A percentile compares a stretch with the other conserved stretches of the same genome.
Evolutionary conservation across 1,284 basidiomycete species (phyloP).

Genomic region (Irpex sp.): DNA sequence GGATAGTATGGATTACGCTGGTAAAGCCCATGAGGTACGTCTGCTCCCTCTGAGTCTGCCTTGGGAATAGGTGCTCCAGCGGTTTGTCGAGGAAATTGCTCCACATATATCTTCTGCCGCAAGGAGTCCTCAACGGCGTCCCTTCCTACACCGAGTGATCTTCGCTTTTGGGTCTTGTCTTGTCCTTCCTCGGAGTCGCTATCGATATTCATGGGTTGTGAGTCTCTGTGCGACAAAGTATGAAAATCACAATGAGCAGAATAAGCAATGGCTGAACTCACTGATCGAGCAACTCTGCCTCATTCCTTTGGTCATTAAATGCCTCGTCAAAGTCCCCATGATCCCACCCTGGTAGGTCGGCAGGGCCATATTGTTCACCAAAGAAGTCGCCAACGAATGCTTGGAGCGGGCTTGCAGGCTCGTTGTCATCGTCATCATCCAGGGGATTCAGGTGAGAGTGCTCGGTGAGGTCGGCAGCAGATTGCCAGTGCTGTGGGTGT

Average conservation of each 20-base stretch:
- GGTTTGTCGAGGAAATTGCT: neutral
- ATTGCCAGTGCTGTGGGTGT: neutral
- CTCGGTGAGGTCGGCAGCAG: neutral
- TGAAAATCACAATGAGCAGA: neutral
- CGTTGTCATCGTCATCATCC: neutral
- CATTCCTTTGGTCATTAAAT: neutral
- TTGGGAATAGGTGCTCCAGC: neutral
- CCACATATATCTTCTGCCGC: neutral
- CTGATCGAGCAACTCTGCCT: neutral
- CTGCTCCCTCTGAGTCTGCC: neutral
- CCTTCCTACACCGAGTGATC: neutral
- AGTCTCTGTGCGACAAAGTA: no score
- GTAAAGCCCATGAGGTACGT: neutral
- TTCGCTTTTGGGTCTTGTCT: neutral
- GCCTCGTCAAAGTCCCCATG: neutral
- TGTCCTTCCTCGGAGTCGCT: neutral
- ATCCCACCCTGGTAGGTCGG: neutral
- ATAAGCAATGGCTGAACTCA: neutral
- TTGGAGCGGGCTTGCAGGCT: neutral
- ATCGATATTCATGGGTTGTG: no score
- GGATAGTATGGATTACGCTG: conserved; percentile 13
- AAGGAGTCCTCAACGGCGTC: neutral
- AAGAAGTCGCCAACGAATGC: neutral
- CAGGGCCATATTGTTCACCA: neutral
- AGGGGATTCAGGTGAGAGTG: neutral